Evolutionary conservation across 768 basidiomycete genomes (phyloP), one percentile per base, ranked within the genome.

Genomic region (Phlegmacium glaucopus): DNA sequence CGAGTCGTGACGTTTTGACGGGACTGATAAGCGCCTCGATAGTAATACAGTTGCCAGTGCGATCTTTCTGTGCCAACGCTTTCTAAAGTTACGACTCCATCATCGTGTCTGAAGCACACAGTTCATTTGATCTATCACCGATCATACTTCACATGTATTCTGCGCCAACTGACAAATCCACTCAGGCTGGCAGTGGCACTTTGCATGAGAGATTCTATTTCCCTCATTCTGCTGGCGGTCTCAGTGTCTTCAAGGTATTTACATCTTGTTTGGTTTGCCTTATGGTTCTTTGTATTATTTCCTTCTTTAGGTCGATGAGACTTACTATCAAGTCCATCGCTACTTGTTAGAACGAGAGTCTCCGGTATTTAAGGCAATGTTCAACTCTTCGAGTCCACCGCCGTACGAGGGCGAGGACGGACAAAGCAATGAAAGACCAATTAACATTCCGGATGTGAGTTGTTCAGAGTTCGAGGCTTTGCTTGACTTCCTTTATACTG

Each of bases 401-500:
- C 49, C 55, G 11, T 42, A 47, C 9, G 49, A 53, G 35, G 50
- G 40, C 9, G 49, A 36, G 9, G 54, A 65, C 49, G 71, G 72
- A 6, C 61, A 59, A 39, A 54, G 53, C 0, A 67, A 72, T 44
- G 30, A 48, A 4, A 61, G 64, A 32, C 67, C 71, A 0, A 72
- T 72, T 47, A 52, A 62, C 9, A 64, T 81, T 2, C 68, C 75
- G 7, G 72, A 72, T 10, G 63, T 75, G 30, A 60, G 57, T 32
- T 59, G 68, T 6, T 59, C 65, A 34, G 78, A 79, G 49, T 82
- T 82, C 51, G 67, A 72, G 40, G 69, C 72, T 6, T 70, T 81
- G 43, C 69, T 82, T 2, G 71, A 72, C 62, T 64, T 81, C 1
- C 70, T 82, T 30, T 82, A 81, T 51, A 75, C 76, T 29, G 63